Conservation (phyloP, 2,329 filamentous ascomycete genomes). For the Claviceps sp. region DNA sequence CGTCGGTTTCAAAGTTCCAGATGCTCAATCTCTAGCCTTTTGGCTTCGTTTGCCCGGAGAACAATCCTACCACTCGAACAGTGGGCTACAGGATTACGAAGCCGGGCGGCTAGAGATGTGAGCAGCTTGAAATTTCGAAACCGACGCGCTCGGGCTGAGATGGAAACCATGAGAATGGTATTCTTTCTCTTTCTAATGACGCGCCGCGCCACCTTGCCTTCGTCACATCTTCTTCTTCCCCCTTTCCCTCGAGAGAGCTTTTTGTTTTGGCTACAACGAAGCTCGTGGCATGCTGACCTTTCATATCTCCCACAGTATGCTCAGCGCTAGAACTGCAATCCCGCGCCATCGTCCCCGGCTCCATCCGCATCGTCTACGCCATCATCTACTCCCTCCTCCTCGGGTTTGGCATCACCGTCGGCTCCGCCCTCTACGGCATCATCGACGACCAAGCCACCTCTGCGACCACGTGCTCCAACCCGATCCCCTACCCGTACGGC, state of each 20-base stretch:
- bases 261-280: not conserved
- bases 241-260: not conserved
- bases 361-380: slow-evolving; percentile 61
- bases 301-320: slow-evolving; percentile 17
- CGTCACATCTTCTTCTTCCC: not conserved
- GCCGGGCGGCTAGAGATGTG: too few relatives aligned
- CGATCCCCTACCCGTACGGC: slow-evolving; percentile 30
- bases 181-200: not conserved
- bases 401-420: slow-evolving; percentile 59
- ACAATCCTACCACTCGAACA: too few relatives aligned
- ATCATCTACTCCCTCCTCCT: slow-evolving; percentile 62
- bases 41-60: too few relatives aligned
- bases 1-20: too few relatives aligned
- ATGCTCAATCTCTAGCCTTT: too few relatives aligned
- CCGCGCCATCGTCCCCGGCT: slow-evolving; percentile 54
- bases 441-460: slow-evolving; percentile 40
- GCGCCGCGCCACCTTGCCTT: too few relatives aligned
- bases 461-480: slow-evolving; percentile 25
- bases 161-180: not conserved
- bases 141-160: too few relatives aligned
- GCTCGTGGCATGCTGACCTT: not conserved
- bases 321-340: slow-evolving; percentile 52
- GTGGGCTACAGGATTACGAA: too few relatives aligned
- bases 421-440: slow-evolving; percentile 48
- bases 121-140: too few relatives aligned